Evolutionary conservation across 805 yeast species (phyloP), one percentile per base, ranked within the genome.

Genomic region (Starmera dryadoides): DNA sequence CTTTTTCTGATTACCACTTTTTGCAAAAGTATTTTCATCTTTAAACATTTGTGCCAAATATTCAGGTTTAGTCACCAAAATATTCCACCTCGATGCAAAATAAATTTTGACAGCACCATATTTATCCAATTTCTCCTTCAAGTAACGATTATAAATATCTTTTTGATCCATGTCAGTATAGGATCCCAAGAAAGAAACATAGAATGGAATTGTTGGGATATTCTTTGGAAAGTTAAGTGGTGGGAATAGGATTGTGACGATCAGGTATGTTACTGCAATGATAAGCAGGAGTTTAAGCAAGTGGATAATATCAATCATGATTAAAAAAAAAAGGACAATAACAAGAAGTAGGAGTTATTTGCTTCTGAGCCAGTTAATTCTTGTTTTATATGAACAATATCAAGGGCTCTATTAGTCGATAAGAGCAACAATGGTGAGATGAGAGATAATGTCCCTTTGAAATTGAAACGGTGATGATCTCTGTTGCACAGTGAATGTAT

Each of bases 11-110:
- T 77, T 77, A 0, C 83, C 83, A 49, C 80, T 73, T 44, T 77
- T 77, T 4, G 74, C 76, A 55, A 66, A 77, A 1, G 64, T 54
- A 16, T 66, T 60, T 41, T 76, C 79, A 38, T 74, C 64, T 46
- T 63, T 69, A 43, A 76, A 65, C 7, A 77, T 52, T 38, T 71
- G 71, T 6, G 56, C 52, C 43, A 77, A 54, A 38, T 55, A 64
- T 25, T 68, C 66, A 2, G 81, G 81, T 36, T 53, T 64, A 2
- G 73, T 62, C 1, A 77, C 74, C 23, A 77, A 52, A 17, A 76
- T 67, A 46, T 77, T 77, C 83, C 83, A 77, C 41, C 78, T 64
- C 1, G 79, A 73, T 6, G 77, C 83, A 59, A 76, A 77, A 49
- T 68, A 77, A 4, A 76, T 61, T 51, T 76, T 76, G 0, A 71